Base-by-base conservation (phyloP, 352 stramenopile genomes). In the Phytophthora capsici region DNA sequence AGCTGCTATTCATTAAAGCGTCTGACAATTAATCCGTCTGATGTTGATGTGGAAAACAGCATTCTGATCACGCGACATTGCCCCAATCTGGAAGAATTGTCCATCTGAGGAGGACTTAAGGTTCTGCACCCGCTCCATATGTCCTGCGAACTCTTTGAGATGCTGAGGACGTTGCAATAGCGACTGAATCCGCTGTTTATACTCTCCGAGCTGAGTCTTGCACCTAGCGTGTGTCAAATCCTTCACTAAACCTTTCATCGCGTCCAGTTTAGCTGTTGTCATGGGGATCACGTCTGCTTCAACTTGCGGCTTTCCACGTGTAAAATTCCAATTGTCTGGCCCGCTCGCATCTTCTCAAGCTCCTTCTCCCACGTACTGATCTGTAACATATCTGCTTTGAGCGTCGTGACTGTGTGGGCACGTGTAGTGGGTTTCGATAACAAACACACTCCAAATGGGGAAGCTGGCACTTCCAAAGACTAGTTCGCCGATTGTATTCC, bases 361-460 rank as follows among this genome's bases (percentile, higher is more conserved):
- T 98, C 93, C 61, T 98, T 97, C 46, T 97, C 83, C 94, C 95
- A 98, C 23, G 77, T 89, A 22, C 79, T 88, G 25, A 98, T 97
- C 47, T 93, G 82, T 28, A 96, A 63, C 88, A 98, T 96, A 37
- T 98, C 92, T 0, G 75, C 79, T 55, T 95, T 93, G 13, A 98
- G 75, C 6, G 88, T 94, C 10, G 77, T 88, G 20, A 98, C 90
- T 0, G 86, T 96, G 57, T 97, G 89, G 1, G 86, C 70, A 28
- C n/a, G n/a, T n/a, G n/a, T n/a, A n/a, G n/a, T n/a, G n/a, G n/a
- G n/a, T n/a, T n/a, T n/a, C n/a, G n/a, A n/a, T n/a, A n/a, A n/a
- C n/a, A n/a, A n/a, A n/a, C n/a, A n/a, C n/a, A n/a, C n/a, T n/a
- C n/a, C n/a, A n/a, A n/a, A n/a, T n/a, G n/a, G n/a, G n/a, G n/a